Evolutionary conservation across 192 early-diverging fungal species (phyloP).

Genomic region (Irineochytrium annulatum): DNA sequence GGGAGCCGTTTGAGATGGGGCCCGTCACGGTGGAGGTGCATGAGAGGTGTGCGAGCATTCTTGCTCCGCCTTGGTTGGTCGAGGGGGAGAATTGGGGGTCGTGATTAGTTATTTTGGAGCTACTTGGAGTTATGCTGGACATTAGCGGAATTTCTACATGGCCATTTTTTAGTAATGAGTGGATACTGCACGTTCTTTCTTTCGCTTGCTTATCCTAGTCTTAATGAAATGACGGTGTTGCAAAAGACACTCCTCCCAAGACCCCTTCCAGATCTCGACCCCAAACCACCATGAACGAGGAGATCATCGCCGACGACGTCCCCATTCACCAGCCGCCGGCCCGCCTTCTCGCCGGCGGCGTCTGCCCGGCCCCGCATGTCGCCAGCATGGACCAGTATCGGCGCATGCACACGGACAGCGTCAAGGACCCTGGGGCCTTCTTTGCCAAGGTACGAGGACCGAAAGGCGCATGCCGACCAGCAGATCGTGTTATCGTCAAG

Average conservation of each 20-base stretch:
- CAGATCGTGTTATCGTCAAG: not conserved
- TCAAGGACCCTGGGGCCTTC: constrained; percentile 76
- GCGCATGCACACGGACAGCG: constrained; percentile 71
- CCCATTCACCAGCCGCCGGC: constrained; percentile 60
- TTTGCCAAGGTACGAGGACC: constrained; percentile 66
- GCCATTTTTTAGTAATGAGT: too few species aligned
- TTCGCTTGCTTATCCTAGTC: too few species aligned
- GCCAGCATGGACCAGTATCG: constrained; percentile 73
- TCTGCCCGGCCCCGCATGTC: constrained; percentile 64
- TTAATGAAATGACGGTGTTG: too few species aligned
- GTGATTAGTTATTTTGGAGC: too few species aligned
- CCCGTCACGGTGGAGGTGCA: constrained; percentile 34
- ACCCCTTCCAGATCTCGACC: too few species aligned
- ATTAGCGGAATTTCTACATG: too few species aligned
- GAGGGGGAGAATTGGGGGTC: constrained; percentile 19
- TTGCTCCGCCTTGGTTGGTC: constrained; percentile 27
- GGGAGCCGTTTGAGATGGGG: constrained; percentile 25
- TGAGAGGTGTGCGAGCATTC: constrained; percentile 19
- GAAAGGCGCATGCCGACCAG: not conserved
- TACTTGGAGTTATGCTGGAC: too few species aligned
- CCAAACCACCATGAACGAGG: too few species aligned
- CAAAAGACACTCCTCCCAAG: too few species aligned
- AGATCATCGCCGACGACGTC: too few species aligned
- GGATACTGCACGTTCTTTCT: too few species aligned
- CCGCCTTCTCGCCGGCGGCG: constrained; percentile 52